Evolutionary conservation across 2,329 filamentous ascomycete genomes (phyloP).

Genomic region (Pestalotiopsis sp.): DNA sequence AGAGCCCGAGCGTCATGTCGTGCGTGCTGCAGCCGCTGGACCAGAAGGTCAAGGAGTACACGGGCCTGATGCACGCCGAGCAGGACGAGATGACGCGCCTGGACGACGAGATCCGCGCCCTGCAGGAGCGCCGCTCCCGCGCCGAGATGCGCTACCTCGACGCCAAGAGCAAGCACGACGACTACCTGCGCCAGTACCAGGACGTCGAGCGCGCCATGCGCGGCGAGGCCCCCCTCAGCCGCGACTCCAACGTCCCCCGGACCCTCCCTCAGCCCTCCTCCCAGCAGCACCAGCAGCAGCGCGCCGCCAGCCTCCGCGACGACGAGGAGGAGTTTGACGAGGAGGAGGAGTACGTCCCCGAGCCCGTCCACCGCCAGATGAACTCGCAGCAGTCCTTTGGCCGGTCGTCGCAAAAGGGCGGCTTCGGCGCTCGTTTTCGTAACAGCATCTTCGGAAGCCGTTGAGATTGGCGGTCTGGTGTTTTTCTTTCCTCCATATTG

Average conservation of each 20-base stretch:
- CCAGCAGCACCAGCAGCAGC: constrained; percentile 16
- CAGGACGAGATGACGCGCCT: constrained; percentile 44
- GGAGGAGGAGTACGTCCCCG: constrained; percentile 21
- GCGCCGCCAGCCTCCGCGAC: constrained; percentile 24
- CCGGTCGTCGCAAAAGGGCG: constrained; percentile 29
- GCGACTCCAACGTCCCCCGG: neutral
- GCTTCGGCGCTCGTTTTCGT: constrained; percentile 30
- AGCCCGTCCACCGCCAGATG: constrained; percentile 27
- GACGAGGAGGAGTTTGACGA: constrained; percentile 26
- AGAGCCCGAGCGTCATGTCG: constrained; percentile 45
- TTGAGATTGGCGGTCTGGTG: neutral
- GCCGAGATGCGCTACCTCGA: constrained; percentile 45
- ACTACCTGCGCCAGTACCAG: constrained; percentile 43
- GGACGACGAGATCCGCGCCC: constrained; percentile 43
- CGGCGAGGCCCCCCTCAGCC: constrained; percentile 33
- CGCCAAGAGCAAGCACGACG: constrained; percentile 46
- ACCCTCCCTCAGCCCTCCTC: neutral
- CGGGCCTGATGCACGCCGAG: constrained; percentile 42
- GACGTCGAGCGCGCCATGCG: constrained; percentile 45
- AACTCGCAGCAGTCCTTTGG: constrained; percentile 36
- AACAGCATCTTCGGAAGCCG: constrained; percentile 32
- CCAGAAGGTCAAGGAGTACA: constrained; percentile 47
- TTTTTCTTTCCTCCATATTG: constrained; percentile 2
- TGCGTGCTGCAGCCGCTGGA: constrained; percentile 48
- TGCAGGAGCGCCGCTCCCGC: constrained; percentile 43